Evolutionary conservation across 2,329 filamentous ascomycete genomes (phyloP).

Genomic region (Exophiala sp.): DNA sequence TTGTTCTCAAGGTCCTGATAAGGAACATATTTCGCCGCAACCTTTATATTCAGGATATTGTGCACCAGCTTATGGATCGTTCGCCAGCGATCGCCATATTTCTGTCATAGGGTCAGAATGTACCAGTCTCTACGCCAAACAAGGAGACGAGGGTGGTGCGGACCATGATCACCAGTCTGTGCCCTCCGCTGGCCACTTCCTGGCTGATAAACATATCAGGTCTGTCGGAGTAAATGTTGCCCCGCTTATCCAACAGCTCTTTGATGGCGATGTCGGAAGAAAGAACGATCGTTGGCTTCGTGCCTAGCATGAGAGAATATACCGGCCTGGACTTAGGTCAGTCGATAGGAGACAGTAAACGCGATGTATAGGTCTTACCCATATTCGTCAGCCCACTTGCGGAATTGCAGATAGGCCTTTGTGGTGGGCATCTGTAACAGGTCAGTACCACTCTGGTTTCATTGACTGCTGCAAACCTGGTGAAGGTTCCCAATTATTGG

Average conservation of each 20-base stretch:
- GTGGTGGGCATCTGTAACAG: too few relatives aligned
- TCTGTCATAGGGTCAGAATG: constrained; percentile 1
- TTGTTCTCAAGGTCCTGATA: constrained; percentile 54
- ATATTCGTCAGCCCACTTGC: too few relatives aligned
- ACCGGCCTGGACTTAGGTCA: too few relatives aligned
- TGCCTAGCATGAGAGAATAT: constrained; percentile 49
- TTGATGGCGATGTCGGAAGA: constrained; percentile 44
- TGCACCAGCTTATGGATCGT: constrained; percentile 38
- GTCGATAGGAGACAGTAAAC: too few relatives aligned
- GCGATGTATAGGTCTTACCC: too few relatives aligned
- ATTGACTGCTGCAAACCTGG: too few relatives aligned
- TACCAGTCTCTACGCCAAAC: constrained; percentile 1
- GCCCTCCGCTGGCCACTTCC: constrained; percentile 30
- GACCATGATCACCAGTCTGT: constrained; percentile 34
- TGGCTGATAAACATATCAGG: constrained; percentile 44
- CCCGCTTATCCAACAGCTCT: constrained; percentile 49
- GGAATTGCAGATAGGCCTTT: too few relatives aligned
- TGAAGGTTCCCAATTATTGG: too few relatives aligned
- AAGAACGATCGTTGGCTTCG: constrained; percentile 45
- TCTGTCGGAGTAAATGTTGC: constrained; percentile 47
- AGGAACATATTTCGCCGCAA: constrained; percentile 46
- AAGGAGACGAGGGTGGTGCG: too few relatives aligned
- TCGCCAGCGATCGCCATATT: constrained; percentile 32
- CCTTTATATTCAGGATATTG: constrained; percentile 44
- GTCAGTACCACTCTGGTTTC: too few relatives aligned